Percentiles rank a stretch among this genome's conserved stretches.
Conservation (phyloP, 495 filamentous ascomycete genomes). For the Tuber magnatum region DNA sequence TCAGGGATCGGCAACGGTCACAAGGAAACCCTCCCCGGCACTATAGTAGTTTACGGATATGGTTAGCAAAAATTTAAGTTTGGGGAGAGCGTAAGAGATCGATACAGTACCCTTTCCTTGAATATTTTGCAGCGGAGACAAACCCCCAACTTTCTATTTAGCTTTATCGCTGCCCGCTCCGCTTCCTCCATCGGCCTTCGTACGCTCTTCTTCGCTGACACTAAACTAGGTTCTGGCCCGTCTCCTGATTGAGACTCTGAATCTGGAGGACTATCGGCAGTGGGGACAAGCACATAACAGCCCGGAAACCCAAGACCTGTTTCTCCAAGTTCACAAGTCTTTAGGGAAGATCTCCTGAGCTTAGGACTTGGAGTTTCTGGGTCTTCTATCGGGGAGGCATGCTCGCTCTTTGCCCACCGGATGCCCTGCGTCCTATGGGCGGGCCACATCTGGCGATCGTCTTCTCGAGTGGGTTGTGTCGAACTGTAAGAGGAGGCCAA, state of each 20-base stretch:
- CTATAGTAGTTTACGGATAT: constrained; percentile 8
- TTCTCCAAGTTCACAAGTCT: constrained; percentile 33
- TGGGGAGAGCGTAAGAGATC: neutral
- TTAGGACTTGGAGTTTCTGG: neutral
- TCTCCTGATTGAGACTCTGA: constrained; percentile 15
- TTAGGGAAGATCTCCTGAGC: constrained; percentile 28
- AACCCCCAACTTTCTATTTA: constrained; percentile 38
- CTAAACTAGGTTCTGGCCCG: constrained; percentile 28
- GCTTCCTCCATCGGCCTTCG: constrained; percentile 36
- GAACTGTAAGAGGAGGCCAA: constrained; percentile 8
- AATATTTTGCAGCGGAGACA: constrained; percentile 41
- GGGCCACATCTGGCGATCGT: constrained; percentile 24
- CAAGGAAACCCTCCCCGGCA: constrained; percentile 39
- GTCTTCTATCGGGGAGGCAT: constrained; percentile 29
- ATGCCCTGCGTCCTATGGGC: constrained; percentile 2
- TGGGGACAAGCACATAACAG: constrained; percentile 37
- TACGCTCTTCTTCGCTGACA: constrained; percentile 32
- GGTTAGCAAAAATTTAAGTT: constrained; percentile 13
- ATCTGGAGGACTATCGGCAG: constrained; percentile 16
- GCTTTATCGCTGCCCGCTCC: constrained; percentile 38
- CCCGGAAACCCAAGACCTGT: constrained; percentile 34
- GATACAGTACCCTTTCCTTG: constrained; percentile 37
- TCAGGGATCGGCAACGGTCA: constrained; percentile 36
- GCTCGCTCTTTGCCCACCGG: constrained; percentile 27
- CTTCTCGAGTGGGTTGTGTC: constrained; percentile 13